Conservation (phyloP, 2,329 filamentous ascomycete genomes). For the Trematosphaeria pertusa region DNA sequence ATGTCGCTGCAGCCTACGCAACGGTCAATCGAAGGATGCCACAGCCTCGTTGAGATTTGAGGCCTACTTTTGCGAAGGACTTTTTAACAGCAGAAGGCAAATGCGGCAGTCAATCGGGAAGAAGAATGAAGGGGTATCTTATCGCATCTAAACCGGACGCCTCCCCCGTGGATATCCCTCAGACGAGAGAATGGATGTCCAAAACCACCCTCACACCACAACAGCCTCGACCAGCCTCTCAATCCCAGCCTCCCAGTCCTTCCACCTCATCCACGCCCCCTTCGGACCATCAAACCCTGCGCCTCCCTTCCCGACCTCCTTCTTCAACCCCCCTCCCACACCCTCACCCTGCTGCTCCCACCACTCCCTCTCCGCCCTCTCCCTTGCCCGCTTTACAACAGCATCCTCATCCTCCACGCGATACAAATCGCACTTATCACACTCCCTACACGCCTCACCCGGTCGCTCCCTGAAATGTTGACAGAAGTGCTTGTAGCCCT, state of each 20-base stretch:
- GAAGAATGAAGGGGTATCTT: no score
- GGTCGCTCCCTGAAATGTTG: slow-evolving; percentile 89
- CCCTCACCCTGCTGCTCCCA: slow-evolving; percentile 48
- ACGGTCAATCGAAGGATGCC: no score
- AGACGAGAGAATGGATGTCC: no score
- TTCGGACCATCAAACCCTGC: slow-evolving; percentile 7
- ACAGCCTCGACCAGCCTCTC: slow-evolving; percentile 25
- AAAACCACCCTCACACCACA: slow-evolving; percentile 15
- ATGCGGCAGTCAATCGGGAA: no score
- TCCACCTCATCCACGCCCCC: slow-evolving; percentile 7
- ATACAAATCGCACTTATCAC: slow-evolving; percentile 65
- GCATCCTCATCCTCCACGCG: slow-evolving; percentile 56
- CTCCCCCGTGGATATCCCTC: no score
- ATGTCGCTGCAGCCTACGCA: no score
- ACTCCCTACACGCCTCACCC: slow-evolving; percentile 77
- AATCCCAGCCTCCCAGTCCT: slow-evolving; percentile 19
- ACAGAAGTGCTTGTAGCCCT: slow-evolving; percentile 94
- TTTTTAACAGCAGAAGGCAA: no score
- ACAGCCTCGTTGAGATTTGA: no score
- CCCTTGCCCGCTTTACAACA: slow-evolving; percentile 50
- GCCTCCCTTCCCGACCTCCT: slow-evolving; percentile 26
- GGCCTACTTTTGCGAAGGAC: no score
- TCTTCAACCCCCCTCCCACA: slow-evolving; percentile 28
- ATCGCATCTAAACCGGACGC: no score
- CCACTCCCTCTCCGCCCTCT: slow-evolving; percentile 55